These are phyloP conservation scores for Hypoxylon crocopeplum DNA, from an alignment of 495 filamentous ascomycete genomes.

Conservation along the genomic window DNA sequence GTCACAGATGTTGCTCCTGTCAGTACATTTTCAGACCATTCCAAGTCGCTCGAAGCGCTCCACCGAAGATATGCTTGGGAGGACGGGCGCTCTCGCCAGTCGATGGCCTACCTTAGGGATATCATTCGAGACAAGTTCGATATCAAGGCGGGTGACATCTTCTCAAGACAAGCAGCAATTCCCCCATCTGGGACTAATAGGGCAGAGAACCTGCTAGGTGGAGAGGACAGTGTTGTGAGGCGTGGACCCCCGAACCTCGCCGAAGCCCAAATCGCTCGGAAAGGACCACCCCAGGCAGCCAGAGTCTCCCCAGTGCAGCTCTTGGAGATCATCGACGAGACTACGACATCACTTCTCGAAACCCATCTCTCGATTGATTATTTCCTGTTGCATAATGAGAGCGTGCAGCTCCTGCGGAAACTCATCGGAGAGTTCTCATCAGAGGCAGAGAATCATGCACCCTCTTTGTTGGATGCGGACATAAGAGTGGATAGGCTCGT, in stretches of 20 bases:
- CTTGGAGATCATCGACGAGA: slow-evolving; percentile 31
- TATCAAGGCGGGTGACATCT: too few relatives aligned
- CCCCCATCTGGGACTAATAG: too few relatives aligned
- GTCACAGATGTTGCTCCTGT: neutral
- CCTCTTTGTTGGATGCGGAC: slow-evolving; percentile 3
- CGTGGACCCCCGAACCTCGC: neutral
- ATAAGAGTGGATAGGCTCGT: neutral
- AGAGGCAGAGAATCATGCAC: slow-evolving; percentile 1
- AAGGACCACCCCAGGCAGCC: neutral
- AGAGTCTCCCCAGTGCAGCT: slow-evolving; percentile 29
- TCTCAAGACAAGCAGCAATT: neutral
- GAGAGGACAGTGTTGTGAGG: neutral
- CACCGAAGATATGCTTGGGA: neutral
- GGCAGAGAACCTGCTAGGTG: neutral
- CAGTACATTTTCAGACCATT: neutral
- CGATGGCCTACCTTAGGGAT: neutral
- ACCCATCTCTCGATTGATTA: slow-evolving; percentile 36
- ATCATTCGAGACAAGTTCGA: slow-evolving; percentile 1
- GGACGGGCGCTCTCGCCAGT: neutral
- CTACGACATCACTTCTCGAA: slow-evolving; percentile 29
- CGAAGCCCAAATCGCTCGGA: neutral
- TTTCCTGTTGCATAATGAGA: slow-evolving; percentile 25
- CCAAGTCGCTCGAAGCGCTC: slow-evolving; percentile 1
- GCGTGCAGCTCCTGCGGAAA: neutral
- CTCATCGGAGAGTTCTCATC: neutral